Evolutionary conservation across 495 filamentous ascomycete species (phyloP).

Genomic region (Amniculicola lignicola): DNA sequence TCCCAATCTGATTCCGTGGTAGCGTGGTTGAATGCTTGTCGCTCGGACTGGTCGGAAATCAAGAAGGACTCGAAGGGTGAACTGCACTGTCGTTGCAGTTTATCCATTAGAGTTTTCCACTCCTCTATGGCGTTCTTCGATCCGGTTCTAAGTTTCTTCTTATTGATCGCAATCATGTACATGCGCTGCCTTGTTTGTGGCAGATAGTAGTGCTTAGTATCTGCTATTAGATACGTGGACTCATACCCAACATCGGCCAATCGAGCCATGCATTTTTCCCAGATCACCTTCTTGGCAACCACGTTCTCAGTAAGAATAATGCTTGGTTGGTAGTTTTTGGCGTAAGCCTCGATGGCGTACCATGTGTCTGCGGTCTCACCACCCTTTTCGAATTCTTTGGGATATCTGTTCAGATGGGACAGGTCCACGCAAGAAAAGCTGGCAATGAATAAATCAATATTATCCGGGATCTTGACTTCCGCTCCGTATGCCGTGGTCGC

Average conservation of each 20-base stretch:
- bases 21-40: slow-evolving; percentile 54
- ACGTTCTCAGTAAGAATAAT: slow-evolving; percentile 79
- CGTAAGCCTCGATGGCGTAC: slow-evolving; percentile 58
- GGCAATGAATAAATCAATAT: slow-evolving; percentile 67
- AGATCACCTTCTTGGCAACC: slow-evolving; percentile 50
- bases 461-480: slow-evolving; percentile 53
- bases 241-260: slow-evolving; percentile 52
- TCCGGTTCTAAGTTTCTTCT: slow-evolving; percentile 32
- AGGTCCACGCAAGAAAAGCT: slow-evolving; percentile 81
- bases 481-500: slow-evolving; percentile 68
- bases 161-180: slow-evolving; percentile 67
- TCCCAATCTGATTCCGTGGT: slow-evolving; percentile 52
- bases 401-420: slow-evolving; percentile 52
- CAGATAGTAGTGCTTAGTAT: slow-evolving; percentile 75
- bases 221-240: slow-evolving; percentile 47
- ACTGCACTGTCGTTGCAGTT: slow-evolving; percentile 58
- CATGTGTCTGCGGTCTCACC: slow-evolving; percentile 75
- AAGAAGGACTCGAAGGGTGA: slow-evolving; percentile 59
- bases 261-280: slow-evolving; percentile 52
- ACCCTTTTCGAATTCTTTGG: slow-evolving; percentile 48
- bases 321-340: slow-evolving; percentile 53
- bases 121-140: slow-evolving; percentile 20
- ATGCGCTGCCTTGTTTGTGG: slow-evolving; percentile 73
- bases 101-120: slow-evolving; percentile 45
- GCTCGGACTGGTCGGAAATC: slow-evolving; percentile 46